These are phyloP conservation scores for Phytophthora tubulina DNA, from an alignment of 352 stramenopile genomes.

Conservation along the genomic window DNA sequence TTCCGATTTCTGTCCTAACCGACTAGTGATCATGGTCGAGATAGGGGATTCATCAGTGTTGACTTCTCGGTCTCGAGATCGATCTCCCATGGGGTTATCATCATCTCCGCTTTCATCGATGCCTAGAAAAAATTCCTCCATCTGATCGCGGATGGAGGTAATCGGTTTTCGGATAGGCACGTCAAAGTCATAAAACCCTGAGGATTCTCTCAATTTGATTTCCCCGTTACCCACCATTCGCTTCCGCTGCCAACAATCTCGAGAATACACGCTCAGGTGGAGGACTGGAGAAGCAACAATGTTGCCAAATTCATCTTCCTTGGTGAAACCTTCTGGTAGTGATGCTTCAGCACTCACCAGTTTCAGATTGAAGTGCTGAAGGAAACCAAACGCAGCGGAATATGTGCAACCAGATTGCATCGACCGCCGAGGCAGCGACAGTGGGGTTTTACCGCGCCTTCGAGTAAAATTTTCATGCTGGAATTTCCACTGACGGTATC, in stretches of 20 bases:
- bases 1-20: constrained; percentile 51
- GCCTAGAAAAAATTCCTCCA: constrained; percentile 78
- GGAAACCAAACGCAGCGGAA: constrained; percentile 32
- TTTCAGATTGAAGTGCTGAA: constrained; percentile 39
- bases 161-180: constrained; percentile 53
- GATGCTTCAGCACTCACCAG: constrained; percentile 18
- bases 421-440: constrained; percentile 31
- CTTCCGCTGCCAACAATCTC: constrained; percentile 60
- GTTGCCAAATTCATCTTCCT: neutral
- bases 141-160: constrained; percentile 44
- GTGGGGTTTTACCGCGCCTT: constrained; percentile 25
- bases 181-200: constrained; percentile 48
- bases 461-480: constrained; percentile 12
- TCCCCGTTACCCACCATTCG: constrained; percentile 49
- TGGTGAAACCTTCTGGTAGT: neutral
- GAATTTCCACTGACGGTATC: constrained; percentile 33
- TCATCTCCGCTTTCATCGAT: constrained; percentile 34
- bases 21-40: constrained; percentile 36
- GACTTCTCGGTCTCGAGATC: constrained; percentile 13
- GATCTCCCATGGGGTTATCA: neutral
- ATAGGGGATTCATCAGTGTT: constrained; percentile 22
- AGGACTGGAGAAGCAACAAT: constrained; percentile 25
- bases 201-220: constrained; percentile 36
- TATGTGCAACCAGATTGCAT: constrained; percentile 11
- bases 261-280: constrained; percentile 52